Evolutionary conservation across 1,284 basidiomycete genomes (phyloP), one percentile per base, ranked within the genome.

Genomic region (Boletellus deceptivus): DNA sequence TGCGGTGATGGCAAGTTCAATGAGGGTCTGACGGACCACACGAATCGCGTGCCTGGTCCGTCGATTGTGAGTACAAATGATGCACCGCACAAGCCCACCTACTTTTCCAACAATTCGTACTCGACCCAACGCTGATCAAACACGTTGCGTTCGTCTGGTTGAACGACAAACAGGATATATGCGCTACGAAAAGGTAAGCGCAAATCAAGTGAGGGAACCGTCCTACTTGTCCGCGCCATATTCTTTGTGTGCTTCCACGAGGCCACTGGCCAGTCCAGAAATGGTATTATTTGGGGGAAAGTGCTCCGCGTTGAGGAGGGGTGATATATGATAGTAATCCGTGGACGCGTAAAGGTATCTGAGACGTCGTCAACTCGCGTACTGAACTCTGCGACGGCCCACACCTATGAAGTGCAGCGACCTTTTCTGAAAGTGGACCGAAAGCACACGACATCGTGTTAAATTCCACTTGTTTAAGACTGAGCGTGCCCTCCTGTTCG

Each of bases 401-500:
- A 22, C 29, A 93, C 91, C 82, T 76, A 70, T 98, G 96, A 64
- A 98, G 70, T 22, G 81, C 80, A 16, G 87, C 80, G 7, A 83
- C 79, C 38, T 78, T 80, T 53, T 93, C 80, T 3, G 90, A 92
- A 14, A 98, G 75, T 0, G 85, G 69, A 1, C 94, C 96, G 65
- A 98, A 98, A 1, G 92, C 93, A 0, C 89, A 84, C 0, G 94
- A 93, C 58, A 98, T 96, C 6, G 96, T 98, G 69, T 99, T 99
- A 72, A 98, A 97, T 69, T 99, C 97, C 47, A 99, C 96, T 73
- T 99, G 96, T 68, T 94, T 97, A 53, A 99, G 73, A 25, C 75
- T 72, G 10, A 83, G 59, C 0, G 70, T 57, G 7, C 74, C 68
- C 5, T 60, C 59, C 0, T 49, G 52, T 17, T 48, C 52, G 3